Evolutionary conservation across 2,329 filamentous ascomycete genomes (phyloP).

Genomic region (Cercospora sp.): DNA sequence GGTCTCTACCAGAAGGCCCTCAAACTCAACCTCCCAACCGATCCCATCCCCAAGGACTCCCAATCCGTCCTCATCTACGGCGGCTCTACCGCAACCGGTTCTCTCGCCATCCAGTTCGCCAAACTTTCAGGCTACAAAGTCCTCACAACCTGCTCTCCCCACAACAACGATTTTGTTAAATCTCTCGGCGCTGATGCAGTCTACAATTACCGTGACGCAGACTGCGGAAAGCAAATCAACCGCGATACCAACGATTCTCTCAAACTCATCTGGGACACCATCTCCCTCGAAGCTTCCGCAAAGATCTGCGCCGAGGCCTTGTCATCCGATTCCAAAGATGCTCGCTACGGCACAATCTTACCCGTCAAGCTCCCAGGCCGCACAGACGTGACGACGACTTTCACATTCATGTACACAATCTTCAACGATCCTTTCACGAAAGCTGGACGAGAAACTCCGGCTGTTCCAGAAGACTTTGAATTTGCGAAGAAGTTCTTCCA

Average conservation of each 20-base stretch:
- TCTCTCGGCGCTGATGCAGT: conserved; percentile 49
- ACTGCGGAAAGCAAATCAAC: conserved; percentile 48
- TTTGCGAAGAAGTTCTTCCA: conserved; percentile 46
- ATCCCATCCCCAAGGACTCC: conserved; percentile 31
- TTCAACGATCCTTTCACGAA: conserved; percentile 31
- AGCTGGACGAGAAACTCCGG: conserved; percentile 25
- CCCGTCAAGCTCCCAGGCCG: conserved; percentile 28
- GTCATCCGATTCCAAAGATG: conserved; percentile 24
- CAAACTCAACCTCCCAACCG: conserved; percentile 50
- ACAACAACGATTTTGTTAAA: conserved; percentile 51
- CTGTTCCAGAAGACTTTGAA: conserved; percentile 42
- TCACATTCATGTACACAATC: conserved; percentile 35
- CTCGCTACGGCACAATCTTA: conserved; percentile 30
- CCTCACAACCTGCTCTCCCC: conserved; percentile 49
- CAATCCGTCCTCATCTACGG: conserved; percentile 51
- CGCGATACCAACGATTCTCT: conserved; percentile 30
- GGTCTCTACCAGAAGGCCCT: conserved; percentile 47
- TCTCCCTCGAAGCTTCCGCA: conserved; percentile 26
- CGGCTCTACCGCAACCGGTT: conserved; percentile 52
- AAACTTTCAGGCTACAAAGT: conserved; percentile 45
- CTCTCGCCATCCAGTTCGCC: conserved; percentile 52
- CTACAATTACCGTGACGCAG: conserved; percentile 51
- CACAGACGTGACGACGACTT: conserved; percentile 23
- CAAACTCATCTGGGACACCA: conserved; percentile 31
- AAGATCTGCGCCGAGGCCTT: conserved; percentile 32